Percentiles rank a stretch among this genome's conserved stretches.
phyloP scores from a whole-genome alignment of 176 grass and related monocot genomes.

The Areca catechu region DNA sequence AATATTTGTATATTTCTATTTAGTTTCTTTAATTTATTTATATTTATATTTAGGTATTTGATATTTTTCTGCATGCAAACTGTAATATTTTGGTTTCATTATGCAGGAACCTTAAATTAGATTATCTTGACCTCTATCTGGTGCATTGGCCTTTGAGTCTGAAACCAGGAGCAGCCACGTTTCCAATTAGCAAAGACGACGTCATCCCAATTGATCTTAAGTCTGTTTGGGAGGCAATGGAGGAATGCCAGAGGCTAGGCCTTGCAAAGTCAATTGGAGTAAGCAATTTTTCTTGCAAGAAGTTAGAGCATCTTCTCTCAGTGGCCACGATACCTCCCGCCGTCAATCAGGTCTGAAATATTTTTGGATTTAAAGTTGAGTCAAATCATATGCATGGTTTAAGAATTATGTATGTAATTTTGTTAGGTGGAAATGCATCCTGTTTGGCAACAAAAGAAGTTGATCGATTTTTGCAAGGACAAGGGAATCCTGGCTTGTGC shows the following conservation, averaged over 20 bases:
- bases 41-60: no score
- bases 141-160: neutral
- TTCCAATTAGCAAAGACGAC: neutral
- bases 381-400: no score
- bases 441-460: no score
- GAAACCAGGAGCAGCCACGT: neutral
- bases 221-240: slow-evolving; percentile 4
- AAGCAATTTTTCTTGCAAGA: slow-evolving; percentile 10
- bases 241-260: slow-evolving; percentile 8
- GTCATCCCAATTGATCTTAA: slow-evolving; percentile 1
- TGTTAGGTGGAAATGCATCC: no score
- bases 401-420: no score
- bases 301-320: neutral
- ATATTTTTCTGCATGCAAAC: no score
- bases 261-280: slow-evolving; percentile 6
- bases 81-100: neutral
- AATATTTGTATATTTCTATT: no score
- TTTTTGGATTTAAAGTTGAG: no score
- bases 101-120: slow-evolving; percentile 9
- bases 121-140: slow-evolving; percentile 7
- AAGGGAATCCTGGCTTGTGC: no score
- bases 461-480: no score
- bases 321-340: neutral
- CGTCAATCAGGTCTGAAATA: slow-evolving; percentile 1
- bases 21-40: no score